phyloP scores from a whole-genome alignment of 2,329 filamentous ascomycete species.

The Septoria linicola region DNA sequence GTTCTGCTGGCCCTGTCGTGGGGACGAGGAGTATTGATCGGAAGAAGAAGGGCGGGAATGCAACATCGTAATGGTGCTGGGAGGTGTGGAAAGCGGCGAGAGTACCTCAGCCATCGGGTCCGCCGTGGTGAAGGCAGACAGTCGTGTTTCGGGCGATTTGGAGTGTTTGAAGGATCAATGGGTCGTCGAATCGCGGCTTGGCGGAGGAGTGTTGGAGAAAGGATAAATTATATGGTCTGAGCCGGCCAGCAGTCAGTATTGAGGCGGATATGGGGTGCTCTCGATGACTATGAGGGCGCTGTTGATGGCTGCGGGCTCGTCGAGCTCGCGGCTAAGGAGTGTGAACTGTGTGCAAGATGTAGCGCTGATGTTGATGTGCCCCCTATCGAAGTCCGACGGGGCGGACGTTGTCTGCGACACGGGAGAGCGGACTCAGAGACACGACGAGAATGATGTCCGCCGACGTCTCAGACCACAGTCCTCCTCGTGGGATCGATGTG shows the following conservation, averaged over 20 bases:
- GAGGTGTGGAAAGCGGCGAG: conserved; percentile 48
- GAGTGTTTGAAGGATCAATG: conserved; percentile 21
- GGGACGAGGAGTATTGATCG: conserved; percentile 42
- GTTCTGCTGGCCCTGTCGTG: conserved; percentile 43
- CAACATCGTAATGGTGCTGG: conserved; percentile 52
- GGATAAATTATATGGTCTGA: conserved; percentile 30
- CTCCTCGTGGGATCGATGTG: neutral
- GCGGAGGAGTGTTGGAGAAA: conserved; percentile 20
- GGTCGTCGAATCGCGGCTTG: conserved; percentile 23
- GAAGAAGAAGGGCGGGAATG: conserved; percentile 46
- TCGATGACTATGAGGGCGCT: conserved; percentile 22
- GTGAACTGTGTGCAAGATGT: conserved; percentile 6
- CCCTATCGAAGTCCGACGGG: conserved; percentile 4
- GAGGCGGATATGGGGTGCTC: conserved; percentile 13
- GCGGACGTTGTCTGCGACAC: conserved; percentile 1
- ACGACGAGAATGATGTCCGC: neutral
- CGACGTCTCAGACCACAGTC: neutral
- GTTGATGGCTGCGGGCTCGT: conserved; percentile 13
- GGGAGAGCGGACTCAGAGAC: neutral
- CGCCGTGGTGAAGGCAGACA: conserved; percentile 25
- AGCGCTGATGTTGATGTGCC: conserved; percentile 6
- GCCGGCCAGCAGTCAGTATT: conserved; percentile 36
- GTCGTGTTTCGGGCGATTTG: neutral
- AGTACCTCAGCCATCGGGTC: conserved; percentile 47
- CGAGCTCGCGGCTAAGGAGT: conserved; percentile 8